Evolutionary conservation across 1,284 basidiomycete genomes (phyloP).

Genomic region (Moniliophthora roreri): DNA sequence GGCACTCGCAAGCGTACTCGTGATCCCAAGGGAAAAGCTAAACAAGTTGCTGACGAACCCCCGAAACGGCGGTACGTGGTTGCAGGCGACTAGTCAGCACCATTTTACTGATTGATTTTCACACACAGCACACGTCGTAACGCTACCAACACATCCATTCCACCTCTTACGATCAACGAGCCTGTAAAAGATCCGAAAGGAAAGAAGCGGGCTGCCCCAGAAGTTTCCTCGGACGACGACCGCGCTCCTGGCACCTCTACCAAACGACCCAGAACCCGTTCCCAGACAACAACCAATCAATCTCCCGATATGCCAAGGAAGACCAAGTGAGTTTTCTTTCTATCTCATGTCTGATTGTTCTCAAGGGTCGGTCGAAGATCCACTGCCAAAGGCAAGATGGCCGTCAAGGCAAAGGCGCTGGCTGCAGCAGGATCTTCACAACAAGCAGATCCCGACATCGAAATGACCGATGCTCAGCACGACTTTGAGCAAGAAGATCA

Average conservation of each 20-base stretch:
- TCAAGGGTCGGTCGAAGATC: constrained; percentile 30
- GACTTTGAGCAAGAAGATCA: constrained; percentile 52
- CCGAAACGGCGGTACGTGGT: constrained; percentile 58
- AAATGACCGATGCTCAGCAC: constrained; percentile 71
- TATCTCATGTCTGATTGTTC: constrained; percentile 13
- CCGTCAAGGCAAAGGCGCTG: constrained; percentile 58
- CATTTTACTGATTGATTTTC: constrained; percentile 20
- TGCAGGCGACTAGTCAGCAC: constrained; percentile 14
- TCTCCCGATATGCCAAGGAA: constrained; percentile 71
- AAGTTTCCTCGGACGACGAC: constrained; percentile 65
- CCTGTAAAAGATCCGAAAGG: constrained; percentile 70
- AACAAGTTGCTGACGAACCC: constrained; percentile 52
- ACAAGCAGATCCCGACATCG: constrained; percentile 66
- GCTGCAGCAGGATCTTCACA: constrained; percentile 59
- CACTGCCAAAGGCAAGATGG: constrained; percentile 61
- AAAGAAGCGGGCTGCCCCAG: constrained; percentile 81
- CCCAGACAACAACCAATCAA: constrained; percentile 43
- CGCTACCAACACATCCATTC: constrained; percentile 39
- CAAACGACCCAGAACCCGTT: constrained; percentile 65
- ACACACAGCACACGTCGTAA: constrained; percentile 55
- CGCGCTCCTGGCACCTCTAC: constrained; percentile 44
- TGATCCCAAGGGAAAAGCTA: constrained; percentile 66
- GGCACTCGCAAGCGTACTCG: constrained; percentile 48
- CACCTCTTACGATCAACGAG: constrained; percentile 73
- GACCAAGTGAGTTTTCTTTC: constrained; percentile 46